These are phyloP conservation scores for Starmerella apicola DNA, from an alignment of 805 yeast species.

Conservation along the genomic window DNA sequence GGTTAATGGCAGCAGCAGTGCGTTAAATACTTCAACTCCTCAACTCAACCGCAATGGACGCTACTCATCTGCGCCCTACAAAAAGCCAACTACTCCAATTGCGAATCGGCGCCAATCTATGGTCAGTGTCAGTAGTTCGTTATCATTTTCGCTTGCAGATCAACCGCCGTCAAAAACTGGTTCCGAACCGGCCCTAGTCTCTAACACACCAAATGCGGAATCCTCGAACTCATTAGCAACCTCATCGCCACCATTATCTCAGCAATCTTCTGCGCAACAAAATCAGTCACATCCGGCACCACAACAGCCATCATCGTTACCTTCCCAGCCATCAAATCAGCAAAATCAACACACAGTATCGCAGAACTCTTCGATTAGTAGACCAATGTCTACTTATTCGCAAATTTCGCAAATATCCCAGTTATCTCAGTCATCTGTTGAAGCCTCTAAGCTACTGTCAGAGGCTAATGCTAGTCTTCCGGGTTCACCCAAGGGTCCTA, in stretches of 20 bases:
- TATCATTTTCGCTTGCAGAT: not conserved
- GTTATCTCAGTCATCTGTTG: slow-evolving; percentile 19
- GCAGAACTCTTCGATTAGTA: slow-evolving; percentile 1
- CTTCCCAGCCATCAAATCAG: slow-evolving; percentile 6
- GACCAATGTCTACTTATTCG: slow-evolving; percentile 19
- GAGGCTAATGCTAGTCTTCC: slow-evolving; percentile 7
- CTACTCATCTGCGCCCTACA: not conserved
- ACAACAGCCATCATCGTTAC: not conserved
- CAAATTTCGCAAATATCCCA: slow-evolving; percentile 20
- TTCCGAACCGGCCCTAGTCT: not conserved
- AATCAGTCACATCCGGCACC: not conserved
- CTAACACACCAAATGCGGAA: not conserved
- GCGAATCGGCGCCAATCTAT: slow-evolving; percentile 1
- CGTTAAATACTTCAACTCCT: too few species aligned
- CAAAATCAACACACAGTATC: not conserved
- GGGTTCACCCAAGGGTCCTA: not conserved
- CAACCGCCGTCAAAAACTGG: slow-evolving; percentile 1
- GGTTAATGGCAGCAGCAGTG: too few species aligned
- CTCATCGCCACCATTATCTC: not conserved
- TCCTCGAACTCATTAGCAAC: not conserved
- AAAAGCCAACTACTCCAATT: not conserved
- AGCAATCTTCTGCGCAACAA: slow-evolving; percentile 1
- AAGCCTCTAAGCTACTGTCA: slow-evolving; percentile 9
- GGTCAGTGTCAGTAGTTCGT: slow-evolving; percentile 5
- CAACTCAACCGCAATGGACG: too few species aligned